phyloP scores from a whole-genome alignment of 2,329 filamentous ascomycete genomes.

The Macrophomina tecta region DNA sequence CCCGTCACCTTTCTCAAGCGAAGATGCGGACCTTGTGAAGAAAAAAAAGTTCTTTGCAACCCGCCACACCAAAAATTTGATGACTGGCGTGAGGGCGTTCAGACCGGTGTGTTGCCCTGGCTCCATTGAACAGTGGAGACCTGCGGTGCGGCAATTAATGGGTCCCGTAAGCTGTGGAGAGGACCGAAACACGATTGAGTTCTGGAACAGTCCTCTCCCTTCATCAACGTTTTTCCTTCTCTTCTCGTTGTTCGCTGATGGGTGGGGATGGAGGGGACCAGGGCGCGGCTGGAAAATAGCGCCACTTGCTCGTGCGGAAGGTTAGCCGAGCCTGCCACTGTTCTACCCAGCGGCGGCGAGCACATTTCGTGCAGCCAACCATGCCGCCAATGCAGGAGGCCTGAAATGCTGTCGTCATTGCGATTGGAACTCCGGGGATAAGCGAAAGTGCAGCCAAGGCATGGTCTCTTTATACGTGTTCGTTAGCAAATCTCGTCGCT shows the following conservation, averaged over 20 bases:
- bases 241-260: background rate
- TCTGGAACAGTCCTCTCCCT: background rate
- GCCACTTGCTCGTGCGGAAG: background rate
- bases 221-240: background rate
- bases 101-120: background rate
- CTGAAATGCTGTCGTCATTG: background rate
- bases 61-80: conserved; percentile 3
- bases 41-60: background rate
- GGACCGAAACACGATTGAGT: background rate
- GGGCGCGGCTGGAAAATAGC: no score
- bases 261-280: background rate
- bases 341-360: background rate
- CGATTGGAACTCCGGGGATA: background rate
- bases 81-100: background rate
- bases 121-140: background rate
- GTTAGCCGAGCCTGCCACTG: background rate
- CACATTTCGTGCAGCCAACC: conserved; percentile 1
- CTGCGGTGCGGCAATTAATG: conserved; percentile 2
- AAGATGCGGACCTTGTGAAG: background rate
- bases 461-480: background rate
- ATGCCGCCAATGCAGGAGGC: background rate
- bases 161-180: conserved; percentile 11
- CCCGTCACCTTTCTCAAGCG: background rate
- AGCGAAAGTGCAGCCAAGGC: background rate
- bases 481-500: no score